Evolutionary conservation across 1,284 basidiomycete species (phyloP).

Genomic region (Puccinia coronata): DNA sequence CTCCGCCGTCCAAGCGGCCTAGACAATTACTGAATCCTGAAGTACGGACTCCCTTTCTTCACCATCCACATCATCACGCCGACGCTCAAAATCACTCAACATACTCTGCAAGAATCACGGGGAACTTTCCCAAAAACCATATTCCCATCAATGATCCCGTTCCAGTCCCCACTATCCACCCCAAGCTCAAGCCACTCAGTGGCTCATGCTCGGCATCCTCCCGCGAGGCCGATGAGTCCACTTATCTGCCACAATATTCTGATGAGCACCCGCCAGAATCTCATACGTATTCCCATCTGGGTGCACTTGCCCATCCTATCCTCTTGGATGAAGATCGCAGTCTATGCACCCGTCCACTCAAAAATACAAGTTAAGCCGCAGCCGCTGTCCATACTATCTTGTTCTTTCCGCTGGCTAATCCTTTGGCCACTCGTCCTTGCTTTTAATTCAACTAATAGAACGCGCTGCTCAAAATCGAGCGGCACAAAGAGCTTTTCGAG

Average conservation of each 20-base stretch:
- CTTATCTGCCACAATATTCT: background rate
- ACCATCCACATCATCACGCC: background rate
- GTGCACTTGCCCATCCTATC: background rate
- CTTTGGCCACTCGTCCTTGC: background rate
- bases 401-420: background rate
- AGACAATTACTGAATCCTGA: slow-evolving; percentile 1
- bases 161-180: no score
- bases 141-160: background rate
- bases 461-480: slow-evolving; percentile 48
- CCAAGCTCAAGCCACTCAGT: background rate
- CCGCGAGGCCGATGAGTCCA: background rate
- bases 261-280: background rate
- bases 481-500: slow-evolving; percentile 47
- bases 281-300: background rate
- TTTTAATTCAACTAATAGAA: slow-evolving; percentile 17
- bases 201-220: slow-evolving; percentile 6
- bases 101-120: background rate
- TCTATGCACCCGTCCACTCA: slow-evolving; percentile 21
- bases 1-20: slow-evolving; percentile 8
- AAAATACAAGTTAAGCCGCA: slow-evolving; percentile 40
- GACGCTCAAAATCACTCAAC: background rate
- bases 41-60: background rate
- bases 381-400: background rate
- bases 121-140: background rate
- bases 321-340: slow-evolving; percentile 16